Percentiles rank a stretch among this genome's conserved stretches.
phyloP scores from a whole-genome alignment of 441 rosid species.

The Macaranga tanarius region DNA sequence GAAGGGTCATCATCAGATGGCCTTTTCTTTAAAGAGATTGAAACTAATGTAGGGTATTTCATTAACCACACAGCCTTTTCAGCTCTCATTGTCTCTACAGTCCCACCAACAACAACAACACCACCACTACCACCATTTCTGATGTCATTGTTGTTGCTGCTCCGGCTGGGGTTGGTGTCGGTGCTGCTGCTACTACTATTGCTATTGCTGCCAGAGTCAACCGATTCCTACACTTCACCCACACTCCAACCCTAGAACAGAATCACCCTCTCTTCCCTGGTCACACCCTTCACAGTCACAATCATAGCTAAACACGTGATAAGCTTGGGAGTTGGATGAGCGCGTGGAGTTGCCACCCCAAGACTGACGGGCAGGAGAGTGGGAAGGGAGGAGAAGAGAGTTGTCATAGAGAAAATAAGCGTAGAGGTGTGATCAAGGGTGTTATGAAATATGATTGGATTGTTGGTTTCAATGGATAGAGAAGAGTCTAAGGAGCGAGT shows the following conservation, averaged over 20 bases:
- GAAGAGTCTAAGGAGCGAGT: constrained; percentile 66
- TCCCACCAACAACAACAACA: constrained; percentile 20
- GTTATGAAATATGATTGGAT: constrained; percentile 53
- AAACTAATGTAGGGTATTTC: constrained; percentile 74
- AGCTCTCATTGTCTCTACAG: constrained; percentile 50
- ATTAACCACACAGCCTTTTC: constrained; percentile 75
- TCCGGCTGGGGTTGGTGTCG: neutral
- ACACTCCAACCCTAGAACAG: constrained; percentile 34
- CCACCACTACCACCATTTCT: neutral
- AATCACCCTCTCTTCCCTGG: constrained; percentile 30
- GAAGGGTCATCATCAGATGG: constrained; percentile 44
- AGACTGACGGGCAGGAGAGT: constrained; percentile 39
- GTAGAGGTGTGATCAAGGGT: constrained; percentile 36
- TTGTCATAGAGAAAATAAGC: constrained; percentile 63
- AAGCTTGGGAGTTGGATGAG: too few relatives aligned
- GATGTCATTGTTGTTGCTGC: neutral
- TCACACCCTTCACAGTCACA: constrained; percentile 56
- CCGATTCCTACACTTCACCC: constrained; percentile 61
- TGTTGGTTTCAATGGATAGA: constrained; percentile 49
- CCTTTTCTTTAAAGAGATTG: constrained; percentile 47
- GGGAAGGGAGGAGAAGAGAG: constrained; percentile 47
- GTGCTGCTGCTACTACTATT: neutral
- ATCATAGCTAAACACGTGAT: neutral
- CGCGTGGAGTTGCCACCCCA: constrained; percentile 48
- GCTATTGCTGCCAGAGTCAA: neutral